Percentiles rank a stretch among this genome's conserved stretches.
These are phyloP conservation scores for Chrysopogon serrulatus DNA, from an alignment of 176 grass and related monocot genomes.

Conservation along the genomic window DNA sequence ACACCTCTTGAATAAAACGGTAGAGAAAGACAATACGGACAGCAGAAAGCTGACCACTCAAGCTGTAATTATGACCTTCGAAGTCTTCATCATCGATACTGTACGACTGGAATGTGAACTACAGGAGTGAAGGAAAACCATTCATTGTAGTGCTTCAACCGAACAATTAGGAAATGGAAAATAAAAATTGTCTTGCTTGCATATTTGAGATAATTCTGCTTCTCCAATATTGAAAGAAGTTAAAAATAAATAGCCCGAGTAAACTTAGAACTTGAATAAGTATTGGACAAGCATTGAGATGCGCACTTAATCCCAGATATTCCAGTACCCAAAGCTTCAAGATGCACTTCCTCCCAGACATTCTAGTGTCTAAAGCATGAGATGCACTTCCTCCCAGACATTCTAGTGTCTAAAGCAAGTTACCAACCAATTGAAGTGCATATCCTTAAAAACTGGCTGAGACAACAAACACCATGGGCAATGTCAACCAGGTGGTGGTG, in stretches of 20 bases:
- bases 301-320: background rate
- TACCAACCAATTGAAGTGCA: background rate
- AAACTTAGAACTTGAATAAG: background rate
- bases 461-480: background rate
- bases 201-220: background rate
- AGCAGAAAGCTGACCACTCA: constrained; percentile 87
- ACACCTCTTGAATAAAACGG: constrained; percentile 95
- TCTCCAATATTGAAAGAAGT: background rate
- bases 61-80: constrained; percentile 85
- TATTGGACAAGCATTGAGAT: background rate
- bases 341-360: too few species aligned
- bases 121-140: constrained; percentile 22
- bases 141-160: background rate
- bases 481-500: background rate
- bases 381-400: background rate
- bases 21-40: constrained; percentile 97
- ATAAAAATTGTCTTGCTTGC: background rate
- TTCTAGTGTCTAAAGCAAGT: background rate
- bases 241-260: background rate
- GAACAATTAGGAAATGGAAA: background rate
- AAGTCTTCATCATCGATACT: constrained; percentile 91
- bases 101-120: constrained; percentile 87
- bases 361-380: background rate
- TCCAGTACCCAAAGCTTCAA: background rate
- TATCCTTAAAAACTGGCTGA: background rate